Evolutionary conservation across 352 stramenopile genomes (phyloP).

Genomic region (Ophiocytium majus): DNA sequence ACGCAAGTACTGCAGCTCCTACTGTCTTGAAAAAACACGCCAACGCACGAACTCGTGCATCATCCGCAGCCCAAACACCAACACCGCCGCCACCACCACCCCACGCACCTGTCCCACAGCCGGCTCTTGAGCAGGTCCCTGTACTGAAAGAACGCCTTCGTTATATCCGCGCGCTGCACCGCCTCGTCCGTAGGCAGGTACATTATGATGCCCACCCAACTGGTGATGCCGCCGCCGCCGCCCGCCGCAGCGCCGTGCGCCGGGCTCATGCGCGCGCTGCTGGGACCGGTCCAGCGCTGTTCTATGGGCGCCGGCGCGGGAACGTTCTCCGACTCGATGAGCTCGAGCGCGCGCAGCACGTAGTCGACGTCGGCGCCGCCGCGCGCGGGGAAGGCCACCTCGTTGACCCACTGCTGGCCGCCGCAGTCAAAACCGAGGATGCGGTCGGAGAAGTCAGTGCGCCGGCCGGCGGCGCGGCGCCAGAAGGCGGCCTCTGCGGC

Average conservation of each 20-base stretch:
- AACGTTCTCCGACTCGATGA: conserved; percentile 85
- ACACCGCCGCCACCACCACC: too few species aligned
- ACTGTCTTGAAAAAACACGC: too few species aligned
- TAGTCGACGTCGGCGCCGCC: conserved; percentile 48
- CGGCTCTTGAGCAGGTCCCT: conserved; percentile 62
- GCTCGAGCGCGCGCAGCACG: conserved; percentile 71
- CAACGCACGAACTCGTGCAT: too few species aligned
- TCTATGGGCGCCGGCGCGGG: conserved; percentile 94
- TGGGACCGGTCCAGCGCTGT: conserved; percentile 91
- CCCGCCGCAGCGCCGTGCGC: conserved; percentile 62
- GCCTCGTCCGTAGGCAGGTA: conserved; percentile 81
- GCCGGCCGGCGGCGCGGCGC: conserved; percentile 82
- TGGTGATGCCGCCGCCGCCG: conserved; percentile 68
- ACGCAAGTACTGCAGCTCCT: too few species aligned
- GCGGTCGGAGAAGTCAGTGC: conserved; percentile 82
- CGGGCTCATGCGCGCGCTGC: conserved; percentile 65
- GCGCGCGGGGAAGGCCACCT: conserved; percentile 86
- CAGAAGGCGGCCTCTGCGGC: conserved; percentile 92
- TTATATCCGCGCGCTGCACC: conserved; percentile 76
- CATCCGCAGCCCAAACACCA: too few species aligned
- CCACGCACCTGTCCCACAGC: conserved; percentile 49
- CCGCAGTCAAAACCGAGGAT: conserved; percentile 98
- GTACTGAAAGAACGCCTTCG: conserved; percentile 85
- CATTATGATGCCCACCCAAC: conserved; percentile 97
- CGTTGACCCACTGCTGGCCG: conserved; percentile 93